These are phyloP conservation scores for Oidium heveae DNA, from an alignment of 2,329 filamentous ascomycete genomes.

Conservation along the genomic window DNA sequence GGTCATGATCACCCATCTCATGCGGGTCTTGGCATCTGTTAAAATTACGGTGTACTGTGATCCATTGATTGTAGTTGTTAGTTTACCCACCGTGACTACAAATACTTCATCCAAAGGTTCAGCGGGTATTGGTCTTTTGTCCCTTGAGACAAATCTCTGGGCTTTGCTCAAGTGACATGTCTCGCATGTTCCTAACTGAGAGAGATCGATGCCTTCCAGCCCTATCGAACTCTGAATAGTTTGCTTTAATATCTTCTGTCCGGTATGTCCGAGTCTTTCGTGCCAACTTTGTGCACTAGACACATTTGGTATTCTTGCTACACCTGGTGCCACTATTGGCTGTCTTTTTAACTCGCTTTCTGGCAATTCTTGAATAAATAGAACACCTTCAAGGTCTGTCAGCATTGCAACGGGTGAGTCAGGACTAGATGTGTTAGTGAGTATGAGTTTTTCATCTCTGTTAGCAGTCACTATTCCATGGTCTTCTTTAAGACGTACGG, in stretches of 20 bases:
- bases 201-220: too few relatives aligned
- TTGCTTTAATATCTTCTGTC: too few relatives aligned
- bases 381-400: neutral
- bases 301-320: neutral
- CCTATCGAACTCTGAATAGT: too few relatives aligned
- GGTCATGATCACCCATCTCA: neutral
- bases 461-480: neutral
- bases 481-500: neutral
- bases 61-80: neutral
- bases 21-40: neutral
- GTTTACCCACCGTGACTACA: neutral
- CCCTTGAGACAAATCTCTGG: too few relatives aligned
- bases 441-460: neutral
- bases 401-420: neutral
- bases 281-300: neutral
- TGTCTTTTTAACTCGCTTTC: too few relatives aligned
- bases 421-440: neutral
- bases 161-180: too few relatives aligned
- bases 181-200: too few relatives aligned
- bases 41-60: too few relatives aligned
- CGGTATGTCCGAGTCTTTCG: too few relatives aligned
- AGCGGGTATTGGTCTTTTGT: too few relatives aligned
- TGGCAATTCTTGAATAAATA: neutral
- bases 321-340: neutral
- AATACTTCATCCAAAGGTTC: too few relatives aligned